Conservation (phyloP, 805 yeast species). For the Lipomyces oligophaga region DNA sequence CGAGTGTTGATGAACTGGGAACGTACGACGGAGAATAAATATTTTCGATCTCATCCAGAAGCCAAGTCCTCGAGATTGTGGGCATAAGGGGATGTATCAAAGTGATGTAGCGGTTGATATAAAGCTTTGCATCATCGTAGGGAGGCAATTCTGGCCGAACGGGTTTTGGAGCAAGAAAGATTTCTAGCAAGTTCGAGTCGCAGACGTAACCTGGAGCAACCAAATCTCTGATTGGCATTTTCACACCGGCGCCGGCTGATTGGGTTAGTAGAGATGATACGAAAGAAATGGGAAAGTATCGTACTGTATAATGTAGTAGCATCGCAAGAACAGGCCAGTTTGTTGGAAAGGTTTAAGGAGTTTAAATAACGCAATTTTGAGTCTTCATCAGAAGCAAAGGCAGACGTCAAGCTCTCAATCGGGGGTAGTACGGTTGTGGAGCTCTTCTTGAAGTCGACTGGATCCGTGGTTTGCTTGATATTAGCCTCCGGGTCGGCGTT, state of each 20-base stretch:
- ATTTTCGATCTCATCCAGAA: slow-evolving; percentile 5
- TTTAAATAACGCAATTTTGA: too few relatives aligned
- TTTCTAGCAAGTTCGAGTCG: slow-evolving; percentile 15
- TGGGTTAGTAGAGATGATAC: too few relatives aligned
- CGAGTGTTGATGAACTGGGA: slow-evolving; percentile 11
- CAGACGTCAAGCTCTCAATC: slow-evolving; percentile 19
- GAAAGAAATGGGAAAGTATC: too few relatives aligned
- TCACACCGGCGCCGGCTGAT: too few relatives aligned
- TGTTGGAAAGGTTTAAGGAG: too few relatives aligned
- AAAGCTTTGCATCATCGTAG: slow-evolving; percentile 23
- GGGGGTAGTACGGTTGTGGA: too few relatives aligned
- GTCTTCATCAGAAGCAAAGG: not conserved
- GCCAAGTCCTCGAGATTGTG: slow-evolving; percentile 14
- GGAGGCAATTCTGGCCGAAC: slow-evolving; percentile 19
- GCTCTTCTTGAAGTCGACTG: too few relatives aligned
- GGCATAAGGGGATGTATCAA: slow-evolving; percentile 23
- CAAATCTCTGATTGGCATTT: too few relatives aligned
- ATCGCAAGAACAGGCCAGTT: slow-evolving; percentile 15
- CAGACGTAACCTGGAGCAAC: slow-evolving; percentile 18
- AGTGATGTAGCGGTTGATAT: slow-evolving; percentile 13
- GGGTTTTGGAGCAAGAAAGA: slow-evolving; percentile 3
- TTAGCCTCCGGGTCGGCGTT: too few relatives aligned
- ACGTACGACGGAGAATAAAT: slow-evolving; percentile 11
- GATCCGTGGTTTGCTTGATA: not conserved
- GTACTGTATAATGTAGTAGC: slow-evolving; percentile 21